Evolutionary conservation across 1,284 basidiomycete species (phyloP), one percentile per base, ranked within the genome.

Genomic region (Cutaneotrichosporon sp.): DNA sequence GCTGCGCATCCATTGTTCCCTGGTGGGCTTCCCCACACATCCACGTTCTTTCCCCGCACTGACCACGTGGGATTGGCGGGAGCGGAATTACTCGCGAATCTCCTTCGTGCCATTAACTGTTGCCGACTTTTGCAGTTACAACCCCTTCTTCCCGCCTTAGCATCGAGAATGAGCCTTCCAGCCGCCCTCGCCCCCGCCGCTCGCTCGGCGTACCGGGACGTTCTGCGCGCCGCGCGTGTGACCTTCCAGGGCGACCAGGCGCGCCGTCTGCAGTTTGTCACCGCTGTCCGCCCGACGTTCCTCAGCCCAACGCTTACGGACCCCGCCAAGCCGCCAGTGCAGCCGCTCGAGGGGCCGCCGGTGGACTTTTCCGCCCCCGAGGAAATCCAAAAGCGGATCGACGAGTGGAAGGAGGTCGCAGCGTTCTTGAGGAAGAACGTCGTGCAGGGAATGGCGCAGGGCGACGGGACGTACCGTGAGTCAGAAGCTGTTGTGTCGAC

Each of bases 391-490:
- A 69, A 71, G 55, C 56, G 74, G 54, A 66, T 70, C 46, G 46
- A 64, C 32, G 72, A 74, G 45, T 75, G 74, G 74, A 61, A 64
- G 19, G 71, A 74, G 46, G 66, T 74, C 20, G 74, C 74, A 6
- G 32, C 52, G 49, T 73, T 72, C 27, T 42, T 75, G 45, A 57
- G 66, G 48, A 60, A 56, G 47, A 75, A 75, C 55, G 68, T 75
- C 29, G 74, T 75, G 14, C 74, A 75, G 55, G 74, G 74, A 19
- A 57, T 55, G 24, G 51, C 63, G 53, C 61, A 65, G 26, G 68
- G 70, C 22, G 50, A 52, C 26, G 68, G 67, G 3, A 49, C 56
- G 7, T 72, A 63, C 43, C 57, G 70, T 70, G 60, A 61, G 70
- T 71, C 10, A 31, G n/a, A n/a, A 27, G 41, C 11, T 12, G 17